Conservation (phyloP, 306 rosid species). For the Ormosia emarginata region DNA sequence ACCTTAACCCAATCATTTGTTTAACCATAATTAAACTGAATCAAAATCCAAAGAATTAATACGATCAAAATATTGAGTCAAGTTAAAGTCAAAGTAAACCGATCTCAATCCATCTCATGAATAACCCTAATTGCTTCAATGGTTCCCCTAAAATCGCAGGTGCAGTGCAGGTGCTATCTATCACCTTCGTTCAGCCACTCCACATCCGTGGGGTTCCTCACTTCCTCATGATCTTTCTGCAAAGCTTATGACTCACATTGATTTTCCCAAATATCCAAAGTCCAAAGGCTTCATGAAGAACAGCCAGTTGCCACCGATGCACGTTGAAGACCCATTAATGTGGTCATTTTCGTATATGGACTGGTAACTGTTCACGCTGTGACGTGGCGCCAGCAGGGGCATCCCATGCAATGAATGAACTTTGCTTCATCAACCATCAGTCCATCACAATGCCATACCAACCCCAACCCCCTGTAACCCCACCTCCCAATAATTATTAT, state of each 20-base stretch:
- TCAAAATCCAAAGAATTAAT: no score
- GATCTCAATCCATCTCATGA: no score
- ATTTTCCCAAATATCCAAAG: background rate
- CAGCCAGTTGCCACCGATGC: background rate
- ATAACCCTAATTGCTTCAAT: no score
- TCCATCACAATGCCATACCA: background rate
- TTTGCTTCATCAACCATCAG: background rate
- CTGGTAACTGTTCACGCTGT: background rate
- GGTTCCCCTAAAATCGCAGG: no score
- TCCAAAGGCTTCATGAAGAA: background rate
- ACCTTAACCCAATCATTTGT: no score
- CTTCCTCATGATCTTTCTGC: background rate
- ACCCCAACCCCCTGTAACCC: background rate
- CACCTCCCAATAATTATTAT: background rate
- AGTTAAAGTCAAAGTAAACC: no score
- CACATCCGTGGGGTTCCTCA: background rate
- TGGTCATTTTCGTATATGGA: background rate
- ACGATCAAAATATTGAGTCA: no score
- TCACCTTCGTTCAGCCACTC: background rate
- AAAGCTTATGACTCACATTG: background rate
- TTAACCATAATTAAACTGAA: no score
- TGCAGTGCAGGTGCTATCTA: background rate
- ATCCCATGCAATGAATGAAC: constrained; percentile 9
- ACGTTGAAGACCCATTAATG: background rate
- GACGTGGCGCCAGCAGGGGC: background rate